Base-by-base conservation (phyloP, 73 alveolate genomes). In the Uronychia setigera region DNA sequence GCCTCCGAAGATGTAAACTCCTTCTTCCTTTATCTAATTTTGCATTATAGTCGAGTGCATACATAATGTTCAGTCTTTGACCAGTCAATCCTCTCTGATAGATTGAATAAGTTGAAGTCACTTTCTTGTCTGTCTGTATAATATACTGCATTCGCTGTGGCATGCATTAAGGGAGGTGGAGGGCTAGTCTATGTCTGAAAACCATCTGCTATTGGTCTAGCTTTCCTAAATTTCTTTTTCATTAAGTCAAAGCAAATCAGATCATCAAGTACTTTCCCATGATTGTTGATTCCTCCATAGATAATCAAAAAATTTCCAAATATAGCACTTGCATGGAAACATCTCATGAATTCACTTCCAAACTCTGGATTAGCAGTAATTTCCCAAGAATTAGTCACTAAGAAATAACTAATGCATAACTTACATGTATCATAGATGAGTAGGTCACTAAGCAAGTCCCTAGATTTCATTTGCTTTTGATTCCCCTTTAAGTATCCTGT, bases 1-100 rank as follows among this genome's bases (percentile, higher is more conserved):
- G 57, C 95, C 95, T 31, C 95, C 95, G 58, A 90, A 90, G 82
- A 90, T 83, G 67, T 90, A 90, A 75, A 90, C 76, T 28, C 95
- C 95, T 84, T 46, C 67, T 46, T 46, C 67, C 5, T 19, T 46
- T 5, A 46, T 46, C 67, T 46, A 19, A 57, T 26, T 13, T 28
- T n/a, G 29, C 29, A n/a, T n/a, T n/a, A n/a, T n/a, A n/a, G n/a
- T n/a, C n/a, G 5, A 28, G 34, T 11, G 33, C 29, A 19, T 25
- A 79, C 58, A 11, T 11, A 46, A 19, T 46, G 67, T 19, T 46
- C 67, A 46, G 58, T 57, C 29, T 57, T 25, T 60, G 34, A 32
- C 29, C 26, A 59, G 14, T 60, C 35, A 19, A 11, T 19, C 67
- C 67, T 46, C n/a, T 46, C 67, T 11, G 67, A 19, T 19, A 46